Evolutionary conservation across 1,139 yeast genomes (phyloP).

Genomic region (Suhomyces terraborum): DNA sequence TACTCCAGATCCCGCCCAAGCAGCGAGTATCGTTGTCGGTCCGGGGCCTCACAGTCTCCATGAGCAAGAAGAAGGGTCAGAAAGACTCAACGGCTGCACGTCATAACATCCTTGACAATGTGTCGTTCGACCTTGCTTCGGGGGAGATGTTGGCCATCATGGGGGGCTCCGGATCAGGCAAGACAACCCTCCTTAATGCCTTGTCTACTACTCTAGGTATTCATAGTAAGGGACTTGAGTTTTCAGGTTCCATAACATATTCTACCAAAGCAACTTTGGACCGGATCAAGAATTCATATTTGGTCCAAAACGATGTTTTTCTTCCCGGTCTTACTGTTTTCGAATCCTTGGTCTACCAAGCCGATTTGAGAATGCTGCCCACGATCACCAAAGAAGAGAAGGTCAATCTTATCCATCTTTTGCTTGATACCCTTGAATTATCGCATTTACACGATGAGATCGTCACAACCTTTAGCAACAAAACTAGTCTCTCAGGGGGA

Average conservation of each 20-base stretch:
- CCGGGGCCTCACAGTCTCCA: slow-evolving; percentile 17
- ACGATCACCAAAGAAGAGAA: slow-evolving; percentile 16
- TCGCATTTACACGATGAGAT: slow-evolving; percentile 20
- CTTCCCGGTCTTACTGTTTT: slow-evolving; percentile 27
- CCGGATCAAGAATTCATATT: slow-evolving; percentile 24
- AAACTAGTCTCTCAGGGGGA: slow-evolving; percentile 24
- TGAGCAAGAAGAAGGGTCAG: slow-evolving; percentile 2
- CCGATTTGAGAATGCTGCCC: slow-evolving; percentile 25
- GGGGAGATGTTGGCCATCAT: slow-evolving; percentile 28
- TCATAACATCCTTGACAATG: slow-evolving; percentile 20
- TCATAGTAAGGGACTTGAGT: slow-evolving; percentile 17
- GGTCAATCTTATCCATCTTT: slow-evolving; percentile 17
- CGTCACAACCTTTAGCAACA: slow-evolving; percentile 21
- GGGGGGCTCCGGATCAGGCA: slow-evolving; percentile 32
- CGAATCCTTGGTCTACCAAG: slow-evolving; percentile 26
- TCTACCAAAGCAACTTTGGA: slow-evolving; percentile 12
- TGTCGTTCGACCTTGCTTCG: slow-evolving; percentile 23
- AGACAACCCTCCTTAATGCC: slow-evolving; percentile 29
- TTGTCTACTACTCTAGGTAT: slow-evolving; percentile 24
- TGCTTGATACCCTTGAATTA: slow-evolving; percentile 24
- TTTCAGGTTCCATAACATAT: slow-evolving; percentile 52
- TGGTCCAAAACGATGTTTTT: slow-evolving; percentile 26
- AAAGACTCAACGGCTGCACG: slow-evolving; percentile 12
- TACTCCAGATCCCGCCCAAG: slow-evolving; percentile 15
- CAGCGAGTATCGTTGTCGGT: slow-evolving; percentile 21